Evolutionary conservation across 1,284 basidiomycete genomes (phyloP).

Genomic region (Tilletia caries): DNA sequence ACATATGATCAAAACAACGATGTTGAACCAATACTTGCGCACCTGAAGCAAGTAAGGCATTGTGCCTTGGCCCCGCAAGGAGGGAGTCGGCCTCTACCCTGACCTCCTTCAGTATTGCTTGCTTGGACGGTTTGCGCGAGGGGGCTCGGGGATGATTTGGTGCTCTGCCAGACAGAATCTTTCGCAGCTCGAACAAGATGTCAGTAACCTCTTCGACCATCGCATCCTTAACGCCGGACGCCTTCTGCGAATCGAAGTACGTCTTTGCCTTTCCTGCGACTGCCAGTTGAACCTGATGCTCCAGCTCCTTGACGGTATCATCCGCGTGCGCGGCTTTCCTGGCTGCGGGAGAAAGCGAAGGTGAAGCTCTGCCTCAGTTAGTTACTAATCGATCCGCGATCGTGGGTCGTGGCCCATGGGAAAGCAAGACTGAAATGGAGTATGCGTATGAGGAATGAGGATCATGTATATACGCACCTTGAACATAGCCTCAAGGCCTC

Average conservation of each 20-base stretch:
- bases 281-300: background rate
- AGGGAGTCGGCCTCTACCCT: background rate
- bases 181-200: background rate
- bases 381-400: too few species aligned
- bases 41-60: background rate
- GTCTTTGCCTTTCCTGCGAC: background rate
- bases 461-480: background rate
- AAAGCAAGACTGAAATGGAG: too few species aligned
- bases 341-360: too few species aligned
- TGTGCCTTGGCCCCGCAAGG: background rate
- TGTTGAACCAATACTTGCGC: background rate
- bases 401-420: too few species aligned
- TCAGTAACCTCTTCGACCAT: background rate
- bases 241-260: background rate
- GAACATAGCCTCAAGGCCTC: background rate
- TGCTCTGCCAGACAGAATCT: background rate
- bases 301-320: too few species aligned
- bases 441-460: too few species aligned
- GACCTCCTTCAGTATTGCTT: background rate
- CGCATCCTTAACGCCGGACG: background rate
- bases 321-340: too few species aligned
- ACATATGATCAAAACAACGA: background rate
- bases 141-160: background rate
- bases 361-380: too few species aligned
- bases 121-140: background rate